Percentiles rank a stretch among this genome's conserved stretches.
Conservation (phyloP, 202 grass and related monocot genomes). For the Elaeis oleifera region DNA sequence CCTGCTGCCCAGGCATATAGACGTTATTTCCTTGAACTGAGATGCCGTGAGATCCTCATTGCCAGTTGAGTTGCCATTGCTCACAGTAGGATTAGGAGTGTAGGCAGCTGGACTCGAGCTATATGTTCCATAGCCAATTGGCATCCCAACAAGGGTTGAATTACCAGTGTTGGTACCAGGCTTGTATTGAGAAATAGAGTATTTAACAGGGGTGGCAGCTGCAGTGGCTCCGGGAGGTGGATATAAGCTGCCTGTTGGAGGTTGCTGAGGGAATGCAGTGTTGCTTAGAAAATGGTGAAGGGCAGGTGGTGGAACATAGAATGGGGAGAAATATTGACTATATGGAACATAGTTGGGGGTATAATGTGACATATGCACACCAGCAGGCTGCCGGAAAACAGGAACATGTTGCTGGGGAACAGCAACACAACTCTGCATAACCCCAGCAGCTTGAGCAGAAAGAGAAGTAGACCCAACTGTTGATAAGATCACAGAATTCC, state of each 20-base stretch:
- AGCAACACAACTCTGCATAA: slow-evolving; percentile 49
- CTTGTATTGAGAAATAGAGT: slow-evolving; percentile 53
- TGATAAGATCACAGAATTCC: slow-evolving; percentile 30
- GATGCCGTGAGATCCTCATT: slow-evolving; percentile 47
- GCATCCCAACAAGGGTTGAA: slow-evolving; percentile 43
- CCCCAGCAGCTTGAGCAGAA: slow-evolving; percentile 40
- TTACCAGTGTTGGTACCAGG: slow-evolving; percentile 52
- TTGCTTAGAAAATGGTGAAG: slow-evolving; percentile 68
- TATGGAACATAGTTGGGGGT: slow-evolving; percentile 62
- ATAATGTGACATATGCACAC: slow-evolving; percentile 68
- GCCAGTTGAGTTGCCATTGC: slow-evolving; percentile 39
- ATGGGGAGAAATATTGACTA: slow-evolving; percentile 60
- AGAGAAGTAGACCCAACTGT: slow-evolving; percentile 48
- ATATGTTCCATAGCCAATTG: slow-evolving; percentile 56
- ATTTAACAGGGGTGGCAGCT: slow-evolving; percentile 47
- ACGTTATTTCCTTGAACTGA: slow-evolving; percentile 80
- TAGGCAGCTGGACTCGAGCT: slow-evolving; percentile 53
- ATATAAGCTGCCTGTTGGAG: slow-evolving; percentile 57
- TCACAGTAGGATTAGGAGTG: slow-evolving; percentile 32
- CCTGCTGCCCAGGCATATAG: slow-evolving; percentile 61
- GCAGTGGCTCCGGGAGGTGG: slow-evolving; percentile 42
- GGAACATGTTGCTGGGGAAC: slow-evolving; percentile 72
- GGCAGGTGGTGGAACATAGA: slow-evolving; percentile 49
- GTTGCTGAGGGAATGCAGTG: slow-evolving; percentile 53
- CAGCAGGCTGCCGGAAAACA: slow-evolving; percentile 59